phyloP scores from a whole-genome alignment of 2,329 filamentous ascomycete species.

The Domatiomyces catenatus region DNA sequence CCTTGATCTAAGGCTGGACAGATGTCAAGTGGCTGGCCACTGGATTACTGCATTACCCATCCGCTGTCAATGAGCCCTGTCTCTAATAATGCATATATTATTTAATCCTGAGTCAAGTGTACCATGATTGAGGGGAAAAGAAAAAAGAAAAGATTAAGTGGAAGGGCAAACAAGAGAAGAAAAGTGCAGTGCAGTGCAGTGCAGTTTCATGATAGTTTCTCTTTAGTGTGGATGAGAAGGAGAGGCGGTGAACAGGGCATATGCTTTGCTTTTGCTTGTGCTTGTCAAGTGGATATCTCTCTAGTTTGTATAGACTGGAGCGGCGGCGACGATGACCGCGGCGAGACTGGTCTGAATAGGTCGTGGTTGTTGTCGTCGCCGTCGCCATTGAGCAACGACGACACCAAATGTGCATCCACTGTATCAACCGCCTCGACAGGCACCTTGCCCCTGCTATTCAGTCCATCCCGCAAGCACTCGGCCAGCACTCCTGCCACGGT shows the following conservation, averaged over 20 bases:
- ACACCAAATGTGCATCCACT: background rate
- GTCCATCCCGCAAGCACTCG: slow-evolving; percentile 18
- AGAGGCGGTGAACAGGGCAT: background rate
- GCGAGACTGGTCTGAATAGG: background rate
- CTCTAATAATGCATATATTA: background rate
- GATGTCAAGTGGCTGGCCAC: background rate
- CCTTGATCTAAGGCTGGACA: background rate
- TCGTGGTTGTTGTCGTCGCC: background rate
- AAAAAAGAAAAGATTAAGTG: no score
- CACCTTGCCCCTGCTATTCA: slow-evolving; percentile 10
- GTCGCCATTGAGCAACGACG: background rate
- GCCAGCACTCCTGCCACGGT: slow-evolving; percentile 25
- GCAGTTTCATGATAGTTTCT: no score
- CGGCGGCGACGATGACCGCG: no score
- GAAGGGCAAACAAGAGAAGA: no score
- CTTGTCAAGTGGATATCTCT: background rate
- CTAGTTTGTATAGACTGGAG: no score
- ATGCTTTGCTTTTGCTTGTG: no score
- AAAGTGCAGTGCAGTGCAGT: no score
- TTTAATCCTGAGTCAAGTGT: background rate
- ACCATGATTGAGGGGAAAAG: no score
- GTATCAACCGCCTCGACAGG: slow-evolving; percentile 20
- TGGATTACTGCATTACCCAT: no score
- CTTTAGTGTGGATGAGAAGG: background rate
- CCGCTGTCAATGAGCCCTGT: no score